Base-by-base conservation (phyloP, 139 green algal genomes). In the Volvox africanus region DNA sequence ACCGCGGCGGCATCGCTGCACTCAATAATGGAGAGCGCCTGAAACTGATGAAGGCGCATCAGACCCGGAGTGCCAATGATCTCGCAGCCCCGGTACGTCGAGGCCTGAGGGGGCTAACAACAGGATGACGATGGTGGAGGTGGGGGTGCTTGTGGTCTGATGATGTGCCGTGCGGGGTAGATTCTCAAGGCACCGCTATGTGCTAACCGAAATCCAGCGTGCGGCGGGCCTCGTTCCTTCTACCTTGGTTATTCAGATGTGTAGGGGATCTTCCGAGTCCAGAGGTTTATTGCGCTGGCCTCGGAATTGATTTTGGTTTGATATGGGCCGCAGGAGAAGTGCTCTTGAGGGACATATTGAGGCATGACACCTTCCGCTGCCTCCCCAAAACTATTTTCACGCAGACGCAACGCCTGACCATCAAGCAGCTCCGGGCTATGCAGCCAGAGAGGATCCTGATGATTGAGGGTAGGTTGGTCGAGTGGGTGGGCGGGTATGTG, bases 391-490 rank as follows among this genome's bases (percentile, higher is more conserved):
- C 24, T 69, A 17, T 19, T 69, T 69, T 28, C 65, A 73, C 21
- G 18, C 21, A 55, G 78, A 83, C 78, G n/a, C 21, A 55, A 28
- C 85, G 71, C 6, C 16, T 86, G 16, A 86, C 86, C 0, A 28
- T 91, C 14, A 22, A 22, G 32, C 28, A 91, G 78, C 78, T 91
- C 24, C 62, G 73, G 78, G 62, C 80, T 18, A 77, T 87, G 88
- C 78, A 87, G n/a, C 88, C 88, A 1, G 50, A 87, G 88, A 75
- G 86, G 6, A 61, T 91, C 13, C 14, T 91, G 22, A 18, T 79
- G 22, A 68, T 91, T 33, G 86, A 91, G 36, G 86, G 86, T 91
- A 28, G n/a, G 80, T 32, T 14, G 78, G 78, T 13, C 17, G 18
- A 16, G 71, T n/a, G 71, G 21, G 5, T 73, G 65, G 21, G 65